A percentile compares a stretch with the other conserved stretches of the same genome.
These are phyloP conservation scores for Coemansia sp. DNA, from an alignment of 192 early-diverging fungal species.

Conservation along the genomic window DNA sequence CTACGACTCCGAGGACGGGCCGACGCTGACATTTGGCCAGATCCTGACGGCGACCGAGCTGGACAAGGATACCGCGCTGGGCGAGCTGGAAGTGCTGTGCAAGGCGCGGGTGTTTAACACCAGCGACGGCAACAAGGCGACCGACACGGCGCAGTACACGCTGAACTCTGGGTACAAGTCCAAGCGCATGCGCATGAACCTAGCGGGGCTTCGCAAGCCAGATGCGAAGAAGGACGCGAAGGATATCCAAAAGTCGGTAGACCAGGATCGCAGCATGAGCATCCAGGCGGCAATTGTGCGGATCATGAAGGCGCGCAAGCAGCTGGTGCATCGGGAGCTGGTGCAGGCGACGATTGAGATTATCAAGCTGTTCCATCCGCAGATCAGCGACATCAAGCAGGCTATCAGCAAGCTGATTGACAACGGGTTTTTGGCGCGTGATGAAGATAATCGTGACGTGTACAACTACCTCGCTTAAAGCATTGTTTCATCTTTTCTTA, in stretches of 20 bases:
- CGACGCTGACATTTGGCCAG: conserved; percentile 64
- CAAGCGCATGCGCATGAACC: conserved; percentile 85
- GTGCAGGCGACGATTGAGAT: conserved; percentile 88
- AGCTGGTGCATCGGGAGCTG: conserved; percentile 76
- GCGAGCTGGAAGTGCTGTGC: conserved; percentile 69
- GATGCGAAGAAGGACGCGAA: conserved; percentile 90
- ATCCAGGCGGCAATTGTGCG: conserved; percentile 99
- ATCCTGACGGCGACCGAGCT: conserved; percentile 72
- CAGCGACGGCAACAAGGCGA: conserved; percentile 13
- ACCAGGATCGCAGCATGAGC: conserved; percentile 84
- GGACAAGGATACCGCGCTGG: conserved; percentile 58
- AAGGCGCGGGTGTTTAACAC: conserved; percentile 75
- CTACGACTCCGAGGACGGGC: conserved; percentile 51
- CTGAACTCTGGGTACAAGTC: conserved; percentile 81
- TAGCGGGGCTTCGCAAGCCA: conserved; percentile 77
- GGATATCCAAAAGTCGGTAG: conserved; percentile 88
- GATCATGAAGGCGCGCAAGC: conserved; percentile 98
- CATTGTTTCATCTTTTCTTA: neutral
- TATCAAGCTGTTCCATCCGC: conserved; percentile 86
- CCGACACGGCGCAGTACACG: conserved; percentile 52
- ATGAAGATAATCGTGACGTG: conserved; percentile 73
- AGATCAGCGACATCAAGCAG: conserved; percentile 90
- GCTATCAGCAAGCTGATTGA: conserved; percentile 92
- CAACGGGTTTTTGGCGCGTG: conserved; percentile 88
- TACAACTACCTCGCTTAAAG: conserved; percentile 77